Evolutionary conservation across 306 rosid species (phyloP).

Genomic region (Begonia fuchsioides): DNA sequence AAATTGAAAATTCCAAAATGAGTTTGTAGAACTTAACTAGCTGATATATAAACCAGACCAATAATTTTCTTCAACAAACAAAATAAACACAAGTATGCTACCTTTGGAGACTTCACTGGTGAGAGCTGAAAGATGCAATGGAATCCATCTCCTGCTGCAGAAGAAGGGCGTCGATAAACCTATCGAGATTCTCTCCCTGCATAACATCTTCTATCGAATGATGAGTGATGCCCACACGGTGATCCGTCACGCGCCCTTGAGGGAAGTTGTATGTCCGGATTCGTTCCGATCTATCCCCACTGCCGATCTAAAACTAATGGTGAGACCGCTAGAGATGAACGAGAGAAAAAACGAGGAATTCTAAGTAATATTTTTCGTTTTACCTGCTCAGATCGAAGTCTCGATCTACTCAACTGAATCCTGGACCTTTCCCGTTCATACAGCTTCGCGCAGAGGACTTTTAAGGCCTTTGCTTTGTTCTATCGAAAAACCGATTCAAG

Average conservation of each 20-base stretch:
- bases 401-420: constrained; percentile 50
- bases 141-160: constrained; percentile 87
- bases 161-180: constrained; percentile 65
- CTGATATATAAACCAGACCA: too few relatives aligned
- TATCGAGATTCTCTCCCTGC: constrained; percentile 67
- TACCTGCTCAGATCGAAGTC: constrained; percentile 77
- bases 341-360: too few relatives aligned
- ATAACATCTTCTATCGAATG: constrained; percentile 69
- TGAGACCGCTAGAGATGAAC: too few relatives aligned
- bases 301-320: constrained; percentile 45
- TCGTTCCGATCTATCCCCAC: constrained; percentile 91
- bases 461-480: constrained; percentile 90
- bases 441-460: constrained; percentile 73
- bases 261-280: constrained; percentile 84
- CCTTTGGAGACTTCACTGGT: neutral
- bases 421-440: constrained; percentile 74
- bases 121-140: constrained; percentile 46
- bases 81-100: too few relatives aligned
- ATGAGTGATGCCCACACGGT: constrained; percentile 71
- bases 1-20: too few relatives aligned
- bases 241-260: constrained; percentile 92
- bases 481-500: constrained; percentile 14
- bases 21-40: too few relatives aligned
- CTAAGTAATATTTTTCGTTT: too few relatives aligned
- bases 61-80: too few relatives aligned